Evolutionary conservation across 2,329 filamentous ascomycete genomes (phyloP).

Genomic region (Colletotrichum phormii): DNA sequence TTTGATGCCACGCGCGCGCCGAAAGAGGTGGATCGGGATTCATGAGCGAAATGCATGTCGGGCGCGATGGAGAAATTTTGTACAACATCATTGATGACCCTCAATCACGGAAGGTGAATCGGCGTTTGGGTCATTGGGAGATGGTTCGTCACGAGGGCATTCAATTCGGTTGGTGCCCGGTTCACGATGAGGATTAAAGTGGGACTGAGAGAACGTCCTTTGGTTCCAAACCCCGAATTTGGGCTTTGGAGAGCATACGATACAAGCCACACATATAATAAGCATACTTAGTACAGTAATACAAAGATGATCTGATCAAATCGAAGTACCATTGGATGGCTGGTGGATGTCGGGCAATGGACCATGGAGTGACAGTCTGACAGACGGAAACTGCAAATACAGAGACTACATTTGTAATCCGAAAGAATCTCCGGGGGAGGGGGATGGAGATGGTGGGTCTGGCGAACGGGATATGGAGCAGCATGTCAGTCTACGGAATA

Average conservation of each 20-base stretch:
- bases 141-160: neutral
- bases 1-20: conserved; percentile 1
- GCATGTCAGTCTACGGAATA: neutral
- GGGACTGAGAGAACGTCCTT: neutral
- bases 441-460: conserved; percentile 17
- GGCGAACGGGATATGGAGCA: conserved; percentile 32
- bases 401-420: conserved; percentile 32
- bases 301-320: neutral
- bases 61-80: neutral
- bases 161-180: neutral
- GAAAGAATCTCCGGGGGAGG: conserved; percentile 33
- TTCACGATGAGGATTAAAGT: neutral
- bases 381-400: conserved; percentile 18
- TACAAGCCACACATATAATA: neutral
- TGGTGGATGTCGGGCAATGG: neutral
- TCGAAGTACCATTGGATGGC: neutral
- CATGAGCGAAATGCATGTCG: neutral
- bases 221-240: conserved; percentile 21
- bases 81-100: neutral
- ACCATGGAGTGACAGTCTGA: neutral
- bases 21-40: neutral
- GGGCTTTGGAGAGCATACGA: conserved; percentile 1
- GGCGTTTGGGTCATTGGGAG: conserved; percentile 3
- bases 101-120: neutral
- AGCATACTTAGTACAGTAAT: conserved; percentile 9